Evolutionary conservation across 768 basidiomycete species (phyloP).

Genomic region (Thelephora ganbajun): DNA sequence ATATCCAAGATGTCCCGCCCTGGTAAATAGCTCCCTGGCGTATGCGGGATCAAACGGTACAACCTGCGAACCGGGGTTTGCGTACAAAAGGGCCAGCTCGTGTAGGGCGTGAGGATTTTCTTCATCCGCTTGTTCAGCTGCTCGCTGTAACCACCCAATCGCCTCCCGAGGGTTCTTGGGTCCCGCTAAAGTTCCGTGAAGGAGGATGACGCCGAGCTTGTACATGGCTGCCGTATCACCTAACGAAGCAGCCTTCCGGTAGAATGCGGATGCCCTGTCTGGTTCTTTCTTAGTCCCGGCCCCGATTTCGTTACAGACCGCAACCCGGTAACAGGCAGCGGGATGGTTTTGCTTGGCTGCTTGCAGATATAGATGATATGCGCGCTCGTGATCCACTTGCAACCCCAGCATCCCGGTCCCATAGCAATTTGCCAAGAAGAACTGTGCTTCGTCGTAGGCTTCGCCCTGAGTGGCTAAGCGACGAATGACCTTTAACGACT

Average conservation of each 20-base stretch:
- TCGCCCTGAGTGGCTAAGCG: slow-evolving; percentile 86
- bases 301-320: slow-evolving; percentile 97
- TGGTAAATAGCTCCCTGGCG: slow-evolving; percentile 76
- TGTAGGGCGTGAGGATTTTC: slow-evolving; percentile 97
- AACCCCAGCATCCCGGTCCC: slow-evolving; percentile 94
- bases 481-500: slow-evolving; percentile 86
- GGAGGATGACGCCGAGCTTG: slow-evolving; percentile 96
- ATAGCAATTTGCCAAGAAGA: slow-evolving; percentile 95
- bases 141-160: slow-evolving; percentile 85
- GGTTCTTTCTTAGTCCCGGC: slow-evolving; percentile 88
- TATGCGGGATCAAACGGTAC: slow-evolving; percentile 72
- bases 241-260: slow-evolving; percentile 89
- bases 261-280: slow-evolving; percentile 84
- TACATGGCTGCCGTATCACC: slow-evolving; percentile 99
- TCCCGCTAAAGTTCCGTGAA: slow-evolving; percentile 75
- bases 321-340: slow-evolving; percentile 89
- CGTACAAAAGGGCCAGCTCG: slow-evolving; percentile 83
- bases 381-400: slow-evolving; percentile 93
- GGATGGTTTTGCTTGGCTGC: slow-evolving; percentile 96
- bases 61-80: slow-evolving; percentile 47
- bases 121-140: slow-evolving; percentile 94
- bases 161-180: slow-evolving; percentile 82
- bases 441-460: slow-evolving; percentile 92
- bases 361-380: slow-evolving; percentile 93
- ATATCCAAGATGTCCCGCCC: slow-evolving; percentile 88